Evolutionary conservation across 2,329 filamentous ascomycete species (phyloP).

Genomic region (Madurella fahalii): DNA sequence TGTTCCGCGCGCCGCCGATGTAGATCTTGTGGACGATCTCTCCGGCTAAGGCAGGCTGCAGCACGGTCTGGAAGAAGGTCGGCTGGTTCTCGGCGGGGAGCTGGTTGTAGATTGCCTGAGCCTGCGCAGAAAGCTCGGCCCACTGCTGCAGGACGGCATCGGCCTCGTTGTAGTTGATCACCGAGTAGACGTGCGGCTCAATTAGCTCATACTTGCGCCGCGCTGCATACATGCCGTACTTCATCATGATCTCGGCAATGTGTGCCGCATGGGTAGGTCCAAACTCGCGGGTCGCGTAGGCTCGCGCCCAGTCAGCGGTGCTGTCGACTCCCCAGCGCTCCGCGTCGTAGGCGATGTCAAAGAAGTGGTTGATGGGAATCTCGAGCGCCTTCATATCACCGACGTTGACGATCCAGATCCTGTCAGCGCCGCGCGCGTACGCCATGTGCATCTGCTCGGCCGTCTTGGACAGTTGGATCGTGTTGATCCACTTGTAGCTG

Average conservation of each 20-base stretch:
- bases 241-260: slow-evolving; percentile 49
- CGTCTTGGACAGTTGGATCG: slow-evolving; percentile 57
- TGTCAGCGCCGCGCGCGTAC: slow-evolving; percentile 53
- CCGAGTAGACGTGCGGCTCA: slow-evolving; percentile 54
- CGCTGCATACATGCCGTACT: slow-evolving; percentile 52
- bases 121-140: slow-evolving; percentile 47
- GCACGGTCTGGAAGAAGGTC: slow-evolving; percentile 60
- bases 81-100: slow-evolving; percentile 48
- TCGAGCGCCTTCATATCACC: slow-evolving; percentile 63
- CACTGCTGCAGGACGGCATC: slow-evolving; percentile 54
- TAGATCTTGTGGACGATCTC: slow-evolving; percentile 53
- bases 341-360: slow-evolving; percentile 65
- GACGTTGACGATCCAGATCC: slow-evolving; percentile 65
- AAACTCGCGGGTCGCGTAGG: slow-evolving; percentile 53
- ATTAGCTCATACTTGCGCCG: slow-evolving; percentile 61
- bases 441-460: slow-evolving; percentile 59
- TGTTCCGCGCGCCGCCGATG: slow-evolving; percentile 48
- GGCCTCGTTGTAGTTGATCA: slow-evolving; percentile 62
- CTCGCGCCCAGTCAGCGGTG: slow-evolving; percentile 51
- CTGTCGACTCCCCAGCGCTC: slow-evolving; percentile 53
- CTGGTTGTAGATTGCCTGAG: slow-evolving; percentile 52
- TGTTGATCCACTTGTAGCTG: slow-evolving; percentile 60
- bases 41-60: slow-evolving; percentile 57
- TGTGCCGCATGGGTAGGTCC: slow-evolving; percentile 42
- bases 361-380: slow-evolving; percentile 62